Evolutionary conservation across 106 monocot species (phyloP).

Genomic region (Amphibolis antarctica): DNA sequence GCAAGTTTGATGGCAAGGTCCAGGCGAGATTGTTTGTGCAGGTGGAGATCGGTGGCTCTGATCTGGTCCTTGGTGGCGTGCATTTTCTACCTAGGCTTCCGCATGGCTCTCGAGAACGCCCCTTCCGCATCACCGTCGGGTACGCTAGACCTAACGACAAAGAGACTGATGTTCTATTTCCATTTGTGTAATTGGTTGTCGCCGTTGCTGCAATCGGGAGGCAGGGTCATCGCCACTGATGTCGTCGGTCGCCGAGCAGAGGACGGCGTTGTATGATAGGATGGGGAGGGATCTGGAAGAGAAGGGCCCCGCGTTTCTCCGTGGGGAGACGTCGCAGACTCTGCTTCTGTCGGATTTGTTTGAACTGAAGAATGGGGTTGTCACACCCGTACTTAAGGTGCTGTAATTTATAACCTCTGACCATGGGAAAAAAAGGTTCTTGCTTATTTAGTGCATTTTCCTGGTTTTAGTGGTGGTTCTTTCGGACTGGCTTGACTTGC

Average conservation of each 20-base stretch:
- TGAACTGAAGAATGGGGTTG: constrained; percentile 33
- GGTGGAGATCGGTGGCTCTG: constrained; percentile 9
- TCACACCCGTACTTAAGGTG: constrained; percentile 61
- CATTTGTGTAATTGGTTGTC: background rate
- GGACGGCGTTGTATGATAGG: constrained; percentile 53
- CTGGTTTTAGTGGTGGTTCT: too few relatives aligned
- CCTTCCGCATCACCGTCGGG: constrained; percentile 7
- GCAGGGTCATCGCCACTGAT: background rate
- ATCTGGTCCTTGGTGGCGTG: constrained; percentile 27
- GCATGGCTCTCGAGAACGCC: constrained; percentile 20
- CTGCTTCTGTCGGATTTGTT: constrained; percentile 74
- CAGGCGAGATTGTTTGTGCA: background rate
- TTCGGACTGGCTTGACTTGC: too few relatives aligned
- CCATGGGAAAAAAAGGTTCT: too few relatives aligned
- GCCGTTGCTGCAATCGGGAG: background rate
- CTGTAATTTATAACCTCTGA: background rate
- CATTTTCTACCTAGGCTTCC: constrained; percentile 25
- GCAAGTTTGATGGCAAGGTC: constrained; percentile 25
- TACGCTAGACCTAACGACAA: background rate
- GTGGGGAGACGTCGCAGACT: constrained; percentile 80
- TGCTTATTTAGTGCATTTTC: too few relatives aligned
- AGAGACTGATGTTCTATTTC: background rate
- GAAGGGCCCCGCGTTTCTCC: constrained; percentile 56
- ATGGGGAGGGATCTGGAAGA: constrained; percentile 80
- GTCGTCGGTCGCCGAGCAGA: constrained; percentile 24